Evolutionary conservation across 495 filamentous ascomycete species (phyloP).

Genomic region (Daldinia childiae): DNA sequence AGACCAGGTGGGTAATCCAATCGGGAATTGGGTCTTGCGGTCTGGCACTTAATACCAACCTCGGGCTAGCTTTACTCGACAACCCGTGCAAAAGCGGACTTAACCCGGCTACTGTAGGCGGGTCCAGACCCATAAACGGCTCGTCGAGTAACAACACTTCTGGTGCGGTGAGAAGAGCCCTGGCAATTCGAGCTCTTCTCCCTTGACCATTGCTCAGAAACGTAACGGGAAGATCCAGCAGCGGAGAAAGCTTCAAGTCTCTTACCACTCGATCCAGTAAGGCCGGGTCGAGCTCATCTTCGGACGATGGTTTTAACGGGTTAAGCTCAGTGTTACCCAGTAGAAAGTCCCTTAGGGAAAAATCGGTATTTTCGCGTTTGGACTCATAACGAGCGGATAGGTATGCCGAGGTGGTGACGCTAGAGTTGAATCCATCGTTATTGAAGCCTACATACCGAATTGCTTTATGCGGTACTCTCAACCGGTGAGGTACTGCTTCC

Average conservation of each 20-base stretch:
- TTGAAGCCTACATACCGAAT: slow-evolving; percentile 88
- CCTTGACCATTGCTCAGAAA: slow-evolving; percentile 95
- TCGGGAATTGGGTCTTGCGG: slow-evolving; percentile 86
- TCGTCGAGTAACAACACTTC: slow-evolving; percentile 90
- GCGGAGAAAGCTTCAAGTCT: slow-evolving; percentile 69
- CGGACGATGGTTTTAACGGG: slow-evolving; percentile 54
- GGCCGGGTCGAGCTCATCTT: slow-evolving; percentile 58
- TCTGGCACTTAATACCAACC: slow-evolving; percentile 78
- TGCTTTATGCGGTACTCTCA: slow-evolving; percentile 68
- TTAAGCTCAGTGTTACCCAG: slow-evolving; percentile 82
- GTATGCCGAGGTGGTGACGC: slow-evolving; percentile 72
- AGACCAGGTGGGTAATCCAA: slow-evolving; percentile 86
- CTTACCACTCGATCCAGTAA: slow-evolving; percentile 67
- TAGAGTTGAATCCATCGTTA: slow-evolving; percentile 59
- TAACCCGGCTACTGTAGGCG: slow-evolving; percentile 73
- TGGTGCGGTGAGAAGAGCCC: slow-evolving; percentile 78
- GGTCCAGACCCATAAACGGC: slow-evolving; percentile 97
- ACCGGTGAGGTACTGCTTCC: slow-evolving; percentile 62
- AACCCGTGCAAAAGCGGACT: slow-evolving; percentile 73
- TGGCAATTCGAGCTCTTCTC: slow-evolving; percentile 84
- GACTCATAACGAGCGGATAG: slow-evolving; percentile 94
- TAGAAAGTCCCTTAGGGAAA: slow-evolving; percentile 81
- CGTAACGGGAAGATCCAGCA: slow-evolving; percentile 81
- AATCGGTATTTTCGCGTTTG: slow-evolving; percentile 83
- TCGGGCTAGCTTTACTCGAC: slow-evolving; percentile 69